Evolutionary conservation across 768 basidiomycete species (phyloP).

Genomic region (Hypsizygus marmoreus): DNA sequence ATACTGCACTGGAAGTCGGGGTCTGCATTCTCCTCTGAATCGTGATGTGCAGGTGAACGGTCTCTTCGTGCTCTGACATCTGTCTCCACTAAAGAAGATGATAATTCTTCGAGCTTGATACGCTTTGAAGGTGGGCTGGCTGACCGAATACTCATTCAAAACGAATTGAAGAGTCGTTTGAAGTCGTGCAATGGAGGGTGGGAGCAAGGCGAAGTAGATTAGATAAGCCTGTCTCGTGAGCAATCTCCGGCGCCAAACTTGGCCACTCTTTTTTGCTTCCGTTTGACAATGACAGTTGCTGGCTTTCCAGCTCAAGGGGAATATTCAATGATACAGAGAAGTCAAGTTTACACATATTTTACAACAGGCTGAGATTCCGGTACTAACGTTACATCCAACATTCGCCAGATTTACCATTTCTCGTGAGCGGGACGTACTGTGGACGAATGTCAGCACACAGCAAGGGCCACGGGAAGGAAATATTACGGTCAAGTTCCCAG

Average conservation of each 20-base stretch:
- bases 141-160: slow-evolving; percentile 15
- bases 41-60: not conserved
- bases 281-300: not conserved
- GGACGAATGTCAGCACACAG: not conserved
- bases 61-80: not conserved
- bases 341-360: too few relatives aligned
- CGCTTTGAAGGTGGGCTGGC: slow-evolving; percentile 40
- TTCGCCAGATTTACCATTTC: slow-evolving; percentile 14
- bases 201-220: not conserved
- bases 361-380: too few relatives aligned
- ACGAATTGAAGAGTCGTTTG: not conserved
- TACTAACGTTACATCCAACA: too few relatives aligned
- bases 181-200: too few relatives aligned
- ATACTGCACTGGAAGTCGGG: slow-evolving; percentile 78
- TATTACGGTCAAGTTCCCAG: slow-evolving; percentile 76
- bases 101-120: slow-evolving; percentile 31
- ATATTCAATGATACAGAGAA: too few relatives aligned
- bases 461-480: not conserved
- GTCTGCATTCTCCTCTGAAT: slow-evolving; percentile 24
- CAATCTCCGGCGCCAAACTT: not conserved
- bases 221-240: not conserved
- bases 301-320: not conserved
- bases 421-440: slow-evolving; percentile 16
- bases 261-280: not conserved
- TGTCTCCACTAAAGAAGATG: slow-evolving; percentile 16